Conservation (phyloP, 768 basidiomycete species). For the Suillus subluteus region DNA sequence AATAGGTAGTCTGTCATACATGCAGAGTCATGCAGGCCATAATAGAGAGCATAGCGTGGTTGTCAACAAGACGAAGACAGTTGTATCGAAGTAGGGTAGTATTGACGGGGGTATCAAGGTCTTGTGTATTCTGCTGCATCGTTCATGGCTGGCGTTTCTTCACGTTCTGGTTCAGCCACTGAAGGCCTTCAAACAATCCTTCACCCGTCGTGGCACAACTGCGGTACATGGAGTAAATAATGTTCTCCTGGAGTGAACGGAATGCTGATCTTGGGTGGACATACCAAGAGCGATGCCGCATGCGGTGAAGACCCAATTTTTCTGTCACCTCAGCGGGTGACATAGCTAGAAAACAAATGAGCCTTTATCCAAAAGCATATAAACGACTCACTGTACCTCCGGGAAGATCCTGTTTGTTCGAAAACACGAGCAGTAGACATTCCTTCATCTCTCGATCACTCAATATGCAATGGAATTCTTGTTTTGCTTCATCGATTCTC, state of each 20-base stretch:
- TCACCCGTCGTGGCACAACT: conserved; percentile 98
- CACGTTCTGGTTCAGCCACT: conserved; percentile 97
- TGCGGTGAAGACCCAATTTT: conserved; percentile 91
- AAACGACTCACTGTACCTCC: conserved; percentile 60
- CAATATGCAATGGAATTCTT: conserved; percentile 94
- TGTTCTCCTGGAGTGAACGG: background rate
- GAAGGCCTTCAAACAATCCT: conserved; percentile 94
- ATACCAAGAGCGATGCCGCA: conserved; percentile 99
- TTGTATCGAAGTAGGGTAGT: conserved; percentile 28
- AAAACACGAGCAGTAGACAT: conserved; percentile 93
- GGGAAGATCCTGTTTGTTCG: conserved; percentile 98
- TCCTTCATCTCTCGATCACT: conserved; percentile 99
- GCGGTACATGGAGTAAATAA: conserved; percentile 9
- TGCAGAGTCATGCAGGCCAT: conserved; percentile 40
- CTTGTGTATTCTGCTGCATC: conserved; percentile 22
- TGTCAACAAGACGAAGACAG: conserved; percentile 32
- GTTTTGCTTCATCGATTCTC: conserved; percentile 94
- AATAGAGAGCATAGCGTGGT: conserved; percentile 39
- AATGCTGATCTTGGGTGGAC: conserved; percentile 90
- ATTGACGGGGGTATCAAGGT: conserved; percentile 27
- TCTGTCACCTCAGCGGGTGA: conserved; percentile 99
- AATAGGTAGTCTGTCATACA: conserved; percentile 39
- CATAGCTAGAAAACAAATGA: conserved; percentile 61
- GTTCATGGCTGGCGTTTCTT: conserved; percentile 84
- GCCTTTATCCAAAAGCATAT: conserved; percentile 1